Evolutionary conservation across 257 asterid genomes (phyloP), one percentile per base, ranked within the genome.

Genomic region (Lycium barbarum): DNA sequence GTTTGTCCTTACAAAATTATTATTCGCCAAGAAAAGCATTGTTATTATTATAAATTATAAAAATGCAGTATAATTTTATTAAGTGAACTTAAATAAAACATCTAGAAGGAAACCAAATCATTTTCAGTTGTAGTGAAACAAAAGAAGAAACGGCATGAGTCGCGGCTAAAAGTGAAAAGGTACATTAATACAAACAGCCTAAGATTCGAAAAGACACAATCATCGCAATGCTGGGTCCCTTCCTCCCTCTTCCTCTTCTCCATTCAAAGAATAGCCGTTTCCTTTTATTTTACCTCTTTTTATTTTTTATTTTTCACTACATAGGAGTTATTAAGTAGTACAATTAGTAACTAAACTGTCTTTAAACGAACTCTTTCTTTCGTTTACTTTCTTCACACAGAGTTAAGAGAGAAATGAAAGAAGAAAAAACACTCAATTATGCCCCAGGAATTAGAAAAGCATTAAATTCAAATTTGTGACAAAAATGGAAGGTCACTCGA

Each of bases 181-280:
- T 22, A 22, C 22, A 74, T 49, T 7, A 76, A 76, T 51, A 66
- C n/a, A 35, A 15, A 47, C 4, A 14, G 14, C 82, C 26, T 76
- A 76, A 26, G 82, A 26, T 76, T 76, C 82, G 47, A 51, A 76
- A 76, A 33, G 82, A 76, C 47, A 76, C 45, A 76, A 76, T 76
- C 82, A 76, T 76, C 63, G 45, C 15, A 3, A 22, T 76, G 12
- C 45, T 51, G 45, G 82, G 82, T 51, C 47, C 63, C 62, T 1
- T 65, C 47, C 80, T 74, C 54, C 82, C 18, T 51, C 81, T 51
- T 51, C 36, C 7, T 62, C 36, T 62, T 20, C 63, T 33, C n/a
- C n/a, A 11, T 76, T 49, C 47, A 40, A 73, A 73, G 47, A 76
- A 74, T 22, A 74, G 14, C 45, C 62, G 81, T 67, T 67, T 12